Base-by-base conservation (phyloP, 139 green algal genomes). In the Haematococcus sp. region DNA sequence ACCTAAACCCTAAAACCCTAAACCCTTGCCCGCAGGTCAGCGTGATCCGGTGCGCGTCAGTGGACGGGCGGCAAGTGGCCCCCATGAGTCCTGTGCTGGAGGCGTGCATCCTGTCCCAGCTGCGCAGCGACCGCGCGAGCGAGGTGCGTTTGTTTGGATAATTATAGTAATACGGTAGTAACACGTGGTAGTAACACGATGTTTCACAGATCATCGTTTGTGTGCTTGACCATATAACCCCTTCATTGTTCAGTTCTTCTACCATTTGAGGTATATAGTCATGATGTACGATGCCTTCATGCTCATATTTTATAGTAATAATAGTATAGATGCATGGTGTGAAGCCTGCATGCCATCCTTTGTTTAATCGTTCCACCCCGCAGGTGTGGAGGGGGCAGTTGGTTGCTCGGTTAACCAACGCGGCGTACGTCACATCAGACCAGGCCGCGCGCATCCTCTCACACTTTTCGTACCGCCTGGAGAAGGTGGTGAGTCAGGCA, bases 71-170 rank as follows among this genome's bases (percentile, higher is more conserved):
- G 7, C 4, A 2, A 22, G n/a, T 65, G 58, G 11, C 58, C 3
- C 23, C 58, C 58, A 65, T 65, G 58, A 11, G n/a, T 40, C n/a
- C 28, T 34, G 58, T 65, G 58, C 58, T 65, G 58, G 58, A 65
- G 30, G 58, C n/a, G 58, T 65, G 58, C 25, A 3, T 65, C 23
- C 23, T 65, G 23, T 40, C 28, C 22, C n/a, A 28, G 11, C 58
- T 65, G n/a, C 58, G 30, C n/a, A 65, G 58, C 58, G n/a, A 28
- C 58, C 17, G 28, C 11, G 58, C 58, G 40, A 49, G 40, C 40
- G 40, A 65, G 58, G 58, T 65, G 25, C 25, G 23, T 11, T 22
- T 33, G 58, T 11, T 16, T 34, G 58, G 3, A 9, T 33, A 16
- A 22, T 28, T 34, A 13, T 9, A 33, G 7, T 33, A n/a, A 16